phyloP scores from a whole-genome alignment of 306 rosid species.

The Ormosia emarginata region DNA sequence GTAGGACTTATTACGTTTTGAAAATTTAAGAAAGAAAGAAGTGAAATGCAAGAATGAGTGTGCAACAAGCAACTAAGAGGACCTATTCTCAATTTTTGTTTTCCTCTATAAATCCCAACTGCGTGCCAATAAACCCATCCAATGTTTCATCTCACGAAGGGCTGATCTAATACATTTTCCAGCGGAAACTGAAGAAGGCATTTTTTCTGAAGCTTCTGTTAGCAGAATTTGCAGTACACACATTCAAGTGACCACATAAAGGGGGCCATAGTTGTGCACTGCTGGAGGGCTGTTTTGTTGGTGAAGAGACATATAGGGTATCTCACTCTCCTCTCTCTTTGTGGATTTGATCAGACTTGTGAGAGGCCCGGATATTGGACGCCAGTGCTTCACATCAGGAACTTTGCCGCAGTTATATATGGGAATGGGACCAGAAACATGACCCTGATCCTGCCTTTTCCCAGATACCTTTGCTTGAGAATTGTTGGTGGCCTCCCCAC shows the following conservation, averaged over 20 bases:
- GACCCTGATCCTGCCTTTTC: slow-evolving; percentile 17
- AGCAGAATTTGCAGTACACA: neutral
- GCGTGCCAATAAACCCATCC: neutral
- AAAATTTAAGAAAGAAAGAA: neutral
- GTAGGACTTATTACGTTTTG: neutral
- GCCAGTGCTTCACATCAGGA: slow-evolving; percentile 28
- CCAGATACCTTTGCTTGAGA: slow-evolving; percentile 18
- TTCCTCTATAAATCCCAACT: neutral
- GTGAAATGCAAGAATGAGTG: neutral
- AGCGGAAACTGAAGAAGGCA: neutral
- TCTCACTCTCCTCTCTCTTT: slow-evolving; percentile 39
- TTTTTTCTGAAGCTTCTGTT: neutral
- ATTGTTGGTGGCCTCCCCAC: slow-evolving; percentile 17
- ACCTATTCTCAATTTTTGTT: neutral
- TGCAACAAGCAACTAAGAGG: neutral
- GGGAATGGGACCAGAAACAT: slow-evolving; percentile 66
- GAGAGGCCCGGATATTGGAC: slow-evolving; percentile 59
- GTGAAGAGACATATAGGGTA: slow-evolving; percentile 50
- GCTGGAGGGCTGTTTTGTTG: slow-evolving; percentile 34
- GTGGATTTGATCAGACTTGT: slow-evolving; percentile 45
- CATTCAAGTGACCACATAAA: slow-evolving; percentile 58
- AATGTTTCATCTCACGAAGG: neutral
- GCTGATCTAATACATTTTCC: neutral
- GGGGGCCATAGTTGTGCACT: slow-evolving; percentile 55
- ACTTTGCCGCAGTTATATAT: neutral